phyloP scores from a whole-genome alignment of 2,329 filamentous ascomycete genomes.

The Biscogniauxia mediterranea region DNA sequence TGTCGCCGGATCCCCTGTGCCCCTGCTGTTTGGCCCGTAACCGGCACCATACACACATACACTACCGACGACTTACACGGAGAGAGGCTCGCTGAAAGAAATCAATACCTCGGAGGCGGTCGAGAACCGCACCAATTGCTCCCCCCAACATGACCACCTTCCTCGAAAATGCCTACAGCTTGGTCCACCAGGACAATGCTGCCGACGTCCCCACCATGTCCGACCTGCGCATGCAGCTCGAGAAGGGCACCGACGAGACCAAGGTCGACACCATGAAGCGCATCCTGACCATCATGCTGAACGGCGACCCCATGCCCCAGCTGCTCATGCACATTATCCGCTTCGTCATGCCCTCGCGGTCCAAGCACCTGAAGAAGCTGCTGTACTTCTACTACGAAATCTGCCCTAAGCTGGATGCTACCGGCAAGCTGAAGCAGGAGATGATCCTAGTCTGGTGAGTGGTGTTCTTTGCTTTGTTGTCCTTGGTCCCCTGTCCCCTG shows the following conservation, averaged over 20 bases:
- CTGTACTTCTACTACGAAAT: slow-evolving; percentile 99
- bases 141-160: slow-evolving; percentile 78
- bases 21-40: not conserved
- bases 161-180: slow-evolving; percentile 90
- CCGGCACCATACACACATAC: too few species aligned
- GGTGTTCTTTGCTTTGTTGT: not conserved
- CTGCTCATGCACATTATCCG: slow-evolving; percentile 99
- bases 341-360: slow-evolving; percentile 98
- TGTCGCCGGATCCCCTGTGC: not conserved
- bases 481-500: not conserved
- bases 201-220: slow-evolving; percentile 87
- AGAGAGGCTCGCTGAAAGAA: too few species aligned
- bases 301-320: slow-evolving; percentile 92
- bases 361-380: slow-evolving; percentile 94
- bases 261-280: slow-evolving; percentile 96
- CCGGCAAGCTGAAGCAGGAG: slow-evolving; percentile 96
- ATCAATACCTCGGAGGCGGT: slow-evolving; percentile 19
- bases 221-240: slow-evolving; percentile 88
- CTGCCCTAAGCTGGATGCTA: slow-evolving; percentile 89
- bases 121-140: slow-evolving; percentile 28
- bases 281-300: slow-evolving; percentile 95
- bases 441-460: slow-evolving; percentile 97
- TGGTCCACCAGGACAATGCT: slow-evolving; percentile 97
- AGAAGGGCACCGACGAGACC: slow-evolving; percentile 89
- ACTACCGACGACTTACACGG: too few species aligned